These are phyloP conservation scores for Salisapilia sapeloensis DNA, from an alignment of 352 stramenopile genomes.

Conservation along the genomic window DNA sequence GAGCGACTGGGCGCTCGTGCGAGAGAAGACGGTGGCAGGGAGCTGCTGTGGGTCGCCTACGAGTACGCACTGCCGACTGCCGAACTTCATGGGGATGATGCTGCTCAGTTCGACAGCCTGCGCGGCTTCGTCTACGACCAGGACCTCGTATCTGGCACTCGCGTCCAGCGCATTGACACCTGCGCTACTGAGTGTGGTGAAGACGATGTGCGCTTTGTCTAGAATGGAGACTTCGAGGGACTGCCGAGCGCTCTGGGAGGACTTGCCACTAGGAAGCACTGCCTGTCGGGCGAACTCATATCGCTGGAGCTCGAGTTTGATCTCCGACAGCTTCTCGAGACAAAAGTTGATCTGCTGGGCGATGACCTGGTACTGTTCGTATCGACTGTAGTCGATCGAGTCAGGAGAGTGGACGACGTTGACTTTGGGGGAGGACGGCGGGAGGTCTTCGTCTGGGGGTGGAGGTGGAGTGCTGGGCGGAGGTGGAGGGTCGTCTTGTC, in stretches of 20 bases:
- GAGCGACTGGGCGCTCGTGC: constrained; percentile 60
- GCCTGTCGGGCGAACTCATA: constrained; percentile 61
- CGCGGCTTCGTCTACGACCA: constrained; percentile 78
- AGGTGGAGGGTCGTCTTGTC: constrained; percentile 2
- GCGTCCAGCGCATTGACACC: constrained; percentile 68
- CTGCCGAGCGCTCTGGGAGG: constrained; percentile 46
- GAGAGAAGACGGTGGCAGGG: constrained; percentile 86
- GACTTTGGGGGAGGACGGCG: background rate
- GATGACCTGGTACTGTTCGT: constrained; percentile 42
- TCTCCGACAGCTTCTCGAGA: constrained; percentile 52
- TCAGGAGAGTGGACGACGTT: background rate
- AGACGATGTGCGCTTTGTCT: constrained; percentile 85
- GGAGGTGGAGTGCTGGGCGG: background rate
- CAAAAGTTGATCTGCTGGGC: constrained; percentile 70
- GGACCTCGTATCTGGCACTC: constrained; percentile 56
- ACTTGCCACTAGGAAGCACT: constrained; percentile 43
- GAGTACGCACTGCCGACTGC: constrained; percentile 81
- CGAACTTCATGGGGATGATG: constrained; percentile 86
- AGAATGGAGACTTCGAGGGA: constrained; percentile 75
- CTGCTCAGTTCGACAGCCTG: constrained; percentile 76
- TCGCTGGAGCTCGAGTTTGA: constrained; percentile 70
- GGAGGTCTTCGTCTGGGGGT: background rate
- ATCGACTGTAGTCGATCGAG: constrained; percentile 58
- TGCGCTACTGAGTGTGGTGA: constrained; percentile 83
- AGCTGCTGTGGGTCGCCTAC: constrained; percentile 89